Conservation (phyloP, 2,329 filamentous ascomycete species). For the Colletotrichum agaves region DNA sequence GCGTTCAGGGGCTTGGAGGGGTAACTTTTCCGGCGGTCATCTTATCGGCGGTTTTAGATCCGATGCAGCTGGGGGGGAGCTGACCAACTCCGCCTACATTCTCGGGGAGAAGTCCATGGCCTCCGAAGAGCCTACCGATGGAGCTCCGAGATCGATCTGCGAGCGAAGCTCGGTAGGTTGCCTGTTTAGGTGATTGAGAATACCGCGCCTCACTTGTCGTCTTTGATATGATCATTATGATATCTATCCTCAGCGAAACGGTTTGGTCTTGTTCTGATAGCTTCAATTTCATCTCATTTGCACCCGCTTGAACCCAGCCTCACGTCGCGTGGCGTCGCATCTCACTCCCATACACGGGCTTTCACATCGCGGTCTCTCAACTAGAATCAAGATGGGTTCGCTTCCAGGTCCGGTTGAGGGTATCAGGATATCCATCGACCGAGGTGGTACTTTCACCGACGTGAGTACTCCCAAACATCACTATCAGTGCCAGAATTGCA, state of each 20-base stretch:
- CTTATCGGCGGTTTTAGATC: neutral
- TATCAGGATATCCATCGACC: conserved; percentile 42
- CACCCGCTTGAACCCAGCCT: neutral
- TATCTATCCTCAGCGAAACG: conserved; percentile 10
- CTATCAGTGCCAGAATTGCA: neutral
- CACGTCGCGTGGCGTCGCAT: neutral
- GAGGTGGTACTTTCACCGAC: conserved; percentile 72
- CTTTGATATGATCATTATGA: conserved; percentile 19
- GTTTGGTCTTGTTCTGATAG: neutral
- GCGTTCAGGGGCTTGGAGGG: neutral
- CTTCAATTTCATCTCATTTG: neutral
- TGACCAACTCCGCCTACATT: conserved; percentile 20
- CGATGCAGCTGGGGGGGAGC: neutral
- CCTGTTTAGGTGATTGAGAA: conserved; percentile 17
- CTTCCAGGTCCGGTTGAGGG: conserved; percentile 31
- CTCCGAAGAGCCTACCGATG: conserved; percentile 21
- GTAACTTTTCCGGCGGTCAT: neutral
- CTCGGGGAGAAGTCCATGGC: neutral
- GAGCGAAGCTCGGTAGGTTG: conserved; percentile 10
- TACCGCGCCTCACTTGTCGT: neutral
- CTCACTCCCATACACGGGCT: neutral
- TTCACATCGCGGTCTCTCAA: neutral
- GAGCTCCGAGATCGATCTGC: conserved; percentile 10
- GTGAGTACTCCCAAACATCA: conserved; percentile 61
- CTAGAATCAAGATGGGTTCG: conserved; percentile 19